phyloP scores from a whole-genome alignment of 2,329 filamentous ascomycete genomes.

The Pseudocercospora pini-densiflorae region DNA sequence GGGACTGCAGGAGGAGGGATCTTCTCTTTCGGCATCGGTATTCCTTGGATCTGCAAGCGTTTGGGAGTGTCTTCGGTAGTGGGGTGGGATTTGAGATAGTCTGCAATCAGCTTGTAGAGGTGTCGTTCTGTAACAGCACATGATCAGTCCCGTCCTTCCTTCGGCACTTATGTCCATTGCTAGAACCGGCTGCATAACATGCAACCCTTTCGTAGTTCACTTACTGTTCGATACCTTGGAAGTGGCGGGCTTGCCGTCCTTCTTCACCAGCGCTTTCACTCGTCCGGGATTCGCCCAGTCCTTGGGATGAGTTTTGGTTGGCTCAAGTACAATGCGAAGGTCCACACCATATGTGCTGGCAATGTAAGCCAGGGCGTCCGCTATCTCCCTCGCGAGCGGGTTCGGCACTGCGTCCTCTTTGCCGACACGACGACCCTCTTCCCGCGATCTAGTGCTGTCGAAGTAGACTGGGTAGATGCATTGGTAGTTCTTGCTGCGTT shows the following conservation, averaged over 20 bases:
- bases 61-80: constrained; percentile 74
- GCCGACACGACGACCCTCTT: constrained; percentile 80
- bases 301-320: constrained; percentile 89
- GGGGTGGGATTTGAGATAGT: constrained; percentile 77
- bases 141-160: constrained; percentile 11
- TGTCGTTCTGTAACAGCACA: constrained; percentile 71
- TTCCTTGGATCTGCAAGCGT: constrained; percentile 72
- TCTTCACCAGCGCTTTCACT: constrained; percentile 77
- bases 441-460: constrained; percentile 73
- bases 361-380: constrained; percentile 78
- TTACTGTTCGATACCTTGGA: constrained; percentile 66
- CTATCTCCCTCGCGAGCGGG: constrained; percentile 87
- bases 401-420: constrained; percentile 74
- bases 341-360: constrained; percentile 28
- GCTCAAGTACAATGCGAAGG: constrained; percentile 82
- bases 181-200: not conserved
- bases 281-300: constrained; percentile 98
- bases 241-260: constrained; percentile 57
- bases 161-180: not conserved
- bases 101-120: constrained; percentile 78
- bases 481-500: constrained; percentile 74
- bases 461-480: constrained; percentile 98
- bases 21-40: constrained; percentile 67
- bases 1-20: constrained; percentile 66
- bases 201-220: constrained; percentile 35